phyloP scores from a whole-genome alignment of 2,329 filamentous ascomycete genomes.

The Fusarium tanahbumbuense region DNA sequence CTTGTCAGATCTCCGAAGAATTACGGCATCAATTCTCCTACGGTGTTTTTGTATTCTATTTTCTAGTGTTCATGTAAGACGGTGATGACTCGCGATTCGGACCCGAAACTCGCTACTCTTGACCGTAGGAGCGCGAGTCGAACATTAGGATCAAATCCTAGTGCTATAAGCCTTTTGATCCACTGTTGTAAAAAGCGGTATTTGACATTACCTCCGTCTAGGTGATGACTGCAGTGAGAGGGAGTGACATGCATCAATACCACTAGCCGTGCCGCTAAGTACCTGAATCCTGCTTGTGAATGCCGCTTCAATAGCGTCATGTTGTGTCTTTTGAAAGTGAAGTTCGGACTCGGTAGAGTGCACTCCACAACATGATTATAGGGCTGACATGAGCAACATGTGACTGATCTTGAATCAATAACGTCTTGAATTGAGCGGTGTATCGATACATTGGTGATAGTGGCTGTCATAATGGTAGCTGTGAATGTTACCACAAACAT shows the following conservation, averaged over 20 bases:
- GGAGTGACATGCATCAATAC: slow-evolving; percentile 24
- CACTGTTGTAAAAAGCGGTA: not conserved
- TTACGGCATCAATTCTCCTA: not conserved
- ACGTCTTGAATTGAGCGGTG: not conserved
- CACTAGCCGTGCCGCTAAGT: slow-evolving; percentile 12
- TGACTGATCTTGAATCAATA: not conserved
- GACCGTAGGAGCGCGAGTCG: not conserved
- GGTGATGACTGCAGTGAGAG: slow-evolving; percentile 31
- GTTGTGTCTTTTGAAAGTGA: not conserved
- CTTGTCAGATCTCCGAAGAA: slow-evolving; percentile 22
- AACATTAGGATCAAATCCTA: not conserved
- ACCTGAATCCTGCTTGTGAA: slow-evolving; percentile 9
- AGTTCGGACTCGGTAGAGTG: not conserved
- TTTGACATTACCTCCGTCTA: not conserved
- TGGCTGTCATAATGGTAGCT: not conserved
- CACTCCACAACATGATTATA: slow-evolving; percentile 23
- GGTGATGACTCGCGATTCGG: slow-evolving; percentile 1
- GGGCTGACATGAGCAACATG: slow-evolving; percentile 31
- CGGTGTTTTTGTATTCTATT: not conserved
- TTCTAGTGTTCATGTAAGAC: slow-evolving; percentile 14
- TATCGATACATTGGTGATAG: not conserved
- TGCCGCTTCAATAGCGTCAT: not conserved
- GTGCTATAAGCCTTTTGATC: not conserved
- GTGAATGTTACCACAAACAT: not conserved
- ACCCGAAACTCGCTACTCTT: slow-evolving; percentile 6